Percentiles rank a stretch among this genome's conserved stretches.
Evolutionary conservation across 371 early-diverging fungal species (phyloP).

Genomic region (Apophysomyces trapeziformis): DNA sequence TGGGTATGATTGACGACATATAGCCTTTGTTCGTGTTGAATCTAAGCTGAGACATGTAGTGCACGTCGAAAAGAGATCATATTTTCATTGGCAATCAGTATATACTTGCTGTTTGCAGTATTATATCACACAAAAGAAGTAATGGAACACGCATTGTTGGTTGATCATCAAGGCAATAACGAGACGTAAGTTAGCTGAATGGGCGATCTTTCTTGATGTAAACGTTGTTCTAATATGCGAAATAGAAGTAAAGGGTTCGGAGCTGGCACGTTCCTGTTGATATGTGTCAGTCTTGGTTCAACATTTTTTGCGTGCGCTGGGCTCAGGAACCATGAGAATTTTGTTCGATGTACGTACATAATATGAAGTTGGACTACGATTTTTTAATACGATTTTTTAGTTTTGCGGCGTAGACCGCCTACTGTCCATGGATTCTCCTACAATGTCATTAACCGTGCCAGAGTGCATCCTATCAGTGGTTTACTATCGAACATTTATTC

Average conservation of each 20-base stretch:
- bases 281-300: constrained; percentile 49
- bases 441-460: constrained; percentile 44
- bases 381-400: constrained; percentile 14
- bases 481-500: constrained; percentile 46
- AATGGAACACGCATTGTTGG: constrained; percentile 62
- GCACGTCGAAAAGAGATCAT: constrained; percentile 64
- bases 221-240: neutral
- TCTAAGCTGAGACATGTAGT: constrained; percentile 25
- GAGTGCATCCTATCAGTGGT: constrained; percentile 37
- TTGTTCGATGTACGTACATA: constrained; percentile 54
- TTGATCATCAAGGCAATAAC: constrained; percentile 49
- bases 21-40: neutral
- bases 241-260: constrained; percentile 22
- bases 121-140: constrained; percentile 74
- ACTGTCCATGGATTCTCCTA: constrained; percentile 54
- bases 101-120: constrained; percentile 66
- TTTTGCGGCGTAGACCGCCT: constrained; percentile 39
- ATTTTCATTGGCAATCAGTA: constrained; percentile 61
- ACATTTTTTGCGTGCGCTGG: constrained; percentile 55
- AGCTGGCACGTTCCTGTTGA: constrained; percentile 45
- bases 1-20: constrained; percentile 45
- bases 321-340: constrained; percentile 61
- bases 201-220: constrained; percentile 7
- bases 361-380: no score
- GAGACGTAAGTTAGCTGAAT: constrained; percentile 28